Evolutionary conservation across 1,284 basidiomycete genomes (phyloP).

Genomic region (Cutaneotrichosporon sp.): DNA sequence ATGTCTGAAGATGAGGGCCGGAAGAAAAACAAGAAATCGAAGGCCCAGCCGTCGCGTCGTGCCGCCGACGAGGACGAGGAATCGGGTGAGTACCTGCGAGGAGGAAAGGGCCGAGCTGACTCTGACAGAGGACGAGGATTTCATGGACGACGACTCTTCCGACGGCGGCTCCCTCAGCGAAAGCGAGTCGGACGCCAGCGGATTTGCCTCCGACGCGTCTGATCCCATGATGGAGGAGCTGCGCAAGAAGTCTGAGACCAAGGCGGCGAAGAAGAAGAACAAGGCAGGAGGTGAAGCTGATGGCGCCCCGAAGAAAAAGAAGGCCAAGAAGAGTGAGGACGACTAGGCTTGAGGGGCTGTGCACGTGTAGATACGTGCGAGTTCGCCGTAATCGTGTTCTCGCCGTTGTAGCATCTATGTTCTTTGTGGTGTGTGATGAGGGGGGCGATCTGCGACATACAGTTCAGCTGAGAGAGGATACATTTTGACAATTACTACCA

Average conservation of each 20-base stretch:
- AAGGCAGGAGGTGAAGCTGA: slow-evolving; percentile 26
- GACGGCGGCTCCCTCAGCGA: slow-evolving; percentile 79
- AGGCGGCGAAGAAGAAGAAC: slow-evolving; percentile 49
- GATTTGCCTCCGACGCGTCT: slow-evolving; percentile 51
- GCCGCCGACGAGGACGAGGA: slow-evolving; percentile 62
- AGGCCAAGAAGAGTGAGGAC: slow-evolving; percentile 35
- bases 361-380: background rate
- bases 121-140: slow-evolving; percentile 69
- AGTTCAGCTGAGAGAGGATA: background rate
- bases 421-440: background rate
- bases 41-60: slow-evolving; percentile 52
- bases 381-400: background rate
- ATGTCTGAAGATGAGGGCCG: slow-evolving; percentile 37
- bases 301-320: slow-evolving; percentile 34
- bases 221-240: slow-evolving; percentile 65
- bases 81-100: slow-evolving; percentile 57
- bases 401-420: slow-evolving; percentile 5
- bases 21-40: slow-evolving; percentile 28
- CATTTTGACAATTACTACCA: background rate
- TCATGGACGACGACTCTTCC: slow-evolving; percentile 73
- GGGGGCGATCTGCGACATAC: background rate
- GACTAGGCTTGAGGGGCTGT: background rate
- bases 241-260: slow-evolving; percentile 55
- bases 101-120: background rate
- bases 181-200: slow-evolving; percentile 58